A percentile compares a stretch with the other conserved stretches of the same genome.
Evolutionary conservation across 257 asterid genomes (phyloP).

Genomic region (Galeopsis tetrahit): DNA sequence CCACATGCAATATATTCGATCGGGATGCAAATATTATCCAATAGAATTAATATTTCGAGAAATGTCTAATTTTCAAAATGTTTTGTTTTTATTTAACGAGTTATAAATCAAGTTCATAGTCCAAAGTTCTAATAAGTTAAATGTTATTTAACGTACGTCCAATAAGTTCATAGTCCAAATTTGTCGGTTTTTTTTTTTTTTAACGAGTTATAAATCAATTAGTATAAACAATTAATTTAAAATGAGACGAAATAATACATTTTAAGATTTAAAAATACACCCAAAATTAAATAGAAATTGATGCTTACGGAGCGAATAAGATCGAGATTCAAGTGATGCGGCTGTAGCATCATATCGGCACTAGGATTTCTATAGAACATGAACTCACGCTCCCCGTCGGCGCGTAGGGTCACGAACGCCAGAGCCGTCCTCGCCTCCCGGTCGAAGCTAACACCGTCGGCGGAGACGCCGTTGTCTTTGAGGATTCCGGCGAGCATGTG

Average conservation of each 20-base stretch:
- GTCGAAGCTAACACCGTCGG: constrained; percentile 61
- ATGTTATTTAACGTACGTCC: too few relatives aligned
- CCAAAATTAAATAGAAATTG: not conserved
- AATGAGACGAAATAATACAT: not conserved
- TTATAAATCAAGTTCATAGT: too few relatives aligned
- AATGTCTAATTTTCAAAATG: too few relatives aligned
- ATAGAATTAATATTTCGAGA: too few relatives aligned
- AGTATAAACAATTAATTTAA: too few relatives aligned
- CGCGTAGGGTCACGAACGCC: constrained; percentile 79
- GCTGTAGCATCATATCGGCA: constrained; percentile 73
- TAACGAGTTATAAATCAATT: too few relatives aligned
- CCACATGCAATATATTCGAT: too few relatives aligned
- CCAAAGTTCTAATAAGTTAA: too few relatives aligned
- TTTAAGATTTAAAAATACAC: not conserved
- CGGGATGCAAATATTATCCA: too few relatives aligned
- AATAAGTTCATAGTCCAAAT: too few relatives aligned
- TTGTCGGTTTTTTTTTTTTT: too few relatives aligned
- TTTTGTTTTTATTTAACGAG: too few relatives aligned
- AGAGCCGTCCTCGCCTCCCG: constrained; percentile 63
- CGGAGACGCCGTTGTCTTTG: constrained; percentile 59
- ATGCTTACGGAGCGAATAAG: constrained; percentile 72
- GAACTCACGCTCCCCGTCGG: constrained; percentile 82
- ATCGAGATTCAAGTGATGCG: constrained; percentile 65
- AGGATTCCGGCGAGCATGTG: constrained; percentile 75
- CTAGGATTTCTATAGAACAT: constrained; percentile 86